Evolutionary conservation across 176 grass and related monocot genomes (phyloP), one percentile per base, ranked within the genome.

Genomic region (Lolium rigidum): DNA sequence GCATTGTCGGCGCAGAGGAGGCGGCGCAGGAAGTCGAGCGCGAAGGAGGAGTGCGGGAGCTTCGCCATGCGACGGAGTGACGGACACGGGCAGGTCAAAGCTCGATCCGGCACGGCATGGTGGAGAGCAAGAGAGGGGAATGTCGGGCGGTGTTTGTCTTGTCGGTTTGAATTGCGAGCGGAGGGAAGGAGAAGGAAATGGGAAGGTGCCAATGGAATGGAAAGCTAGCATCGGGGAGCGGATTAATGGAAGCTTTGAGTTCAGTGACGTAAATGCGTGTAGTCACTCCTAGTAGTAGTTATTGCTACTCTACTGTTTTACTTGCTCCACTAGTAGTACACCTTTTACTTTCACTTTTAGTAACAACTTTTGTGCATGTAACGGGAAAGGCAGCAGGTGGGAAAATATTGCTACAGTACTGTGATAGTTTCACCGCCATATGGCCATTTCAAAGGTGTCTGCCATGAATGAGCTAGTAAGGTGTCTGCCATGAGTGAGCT

Each of bases 21-120:
- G 70, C 83, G 94, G 73, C 84, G 89, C 5, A 96, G 61, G 91
- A 89, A 16, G 81, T 85, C 57, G 87, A 93, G 61, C 62, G 79
- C 55, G 70, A 85, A 64, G 2, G 85, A 70, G 20, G 87, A 82
- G 7, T 87, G 90, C 62, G 85, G 15, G 56, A 82, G 82, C 82
- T 94, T 93, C 70, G 87, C 89, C 86, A 87, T 93, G 28, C 28
- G 82, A 41, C 5, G 28, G 28, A 31, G 77, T 6, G 73, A 54
- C 61, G 9, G 12, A 37, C 66, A 56, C 21, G 50, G 5, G 50
- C 49, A 7, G 9, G 28, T 41, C 28, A 26, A 31, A 41, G 57
- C 24, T 65, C 11, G 58, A 10, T 18, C 38, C 0, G 35, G 85
- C 54, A 14, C 4, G 31, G 51, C 18, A 17, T 39, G 17, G 18